Percentiles rank a stretch among this genome's conserved stretches.
phyloP scores from a whole-genome alignment of 2,329 filamentous ascomycete genomes.

The Aspergillus ruber region DNA sequence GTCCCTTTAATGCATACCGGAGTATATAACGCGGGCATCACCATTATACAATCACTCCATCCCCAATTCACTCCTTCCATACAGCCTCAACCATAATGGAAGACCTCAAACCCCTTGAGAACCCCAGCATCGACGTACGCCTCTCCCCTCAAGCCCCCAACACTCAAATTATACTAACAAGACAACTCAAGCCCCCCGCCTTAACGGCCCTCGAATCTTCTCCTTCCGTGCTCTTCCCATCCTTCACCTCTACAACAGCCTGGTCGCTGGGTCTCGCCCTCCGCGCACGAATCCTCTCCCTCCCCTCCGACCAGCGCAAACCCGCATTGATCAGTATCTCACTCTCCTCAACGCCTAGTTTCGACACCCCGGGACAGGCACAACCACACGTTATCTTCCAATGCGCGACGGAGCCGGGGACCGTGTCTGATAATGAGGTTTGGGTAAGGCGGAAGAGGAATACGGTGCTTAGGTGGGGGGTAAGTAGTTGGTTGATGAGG shows the following conservation, averaged over 20 bases:
- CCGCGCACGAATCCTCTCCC: conserved; percentile 30
- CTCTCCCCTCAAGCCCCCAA: neutral
- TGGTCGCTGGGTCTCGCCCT: conserved; percentile 34
- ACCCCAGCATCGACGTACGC: neutral
- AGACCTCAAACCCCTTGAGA: neutral
- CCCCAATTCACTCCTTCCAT: neutral
- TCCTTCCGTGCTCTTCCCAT: conserved; percentile 23
- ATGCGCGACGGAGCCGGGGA: conserved; percentile 58
- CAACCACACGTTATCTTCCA: conserved; percentile 62
- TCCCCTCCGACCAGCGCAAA: conserved; percentile 25
- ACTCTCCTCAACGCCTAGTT: conserved; percentile 3
- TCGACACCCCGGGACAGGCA: conserved; percentile 9
- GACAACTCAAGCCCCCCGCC: conserved; percentile 9
- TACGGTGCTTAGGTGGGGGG: conserved; percentile 65
- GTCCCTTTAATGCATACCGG: too few species aligned
- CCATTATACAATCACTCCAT: too few species aligned
- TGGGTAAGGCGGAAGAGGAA: conserved; percentile 67
- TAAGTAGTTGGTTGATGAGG: conserved; percentile 64
- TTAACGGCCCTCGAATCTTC: conserved; percentile 27
- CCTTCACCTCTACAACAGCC: conserved; percentile 35
- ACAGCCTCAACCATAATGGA: neutral
- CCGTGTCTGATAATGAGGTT: conserved; percentile 62
- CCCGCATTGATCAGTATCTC: conserved; percentile 38
- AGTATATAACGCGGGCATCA: too few species aligned
- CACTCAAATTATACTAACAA: neutral